Conservation (phyloP, 345 rosid species). For the Populus pruinosa region DNA sequence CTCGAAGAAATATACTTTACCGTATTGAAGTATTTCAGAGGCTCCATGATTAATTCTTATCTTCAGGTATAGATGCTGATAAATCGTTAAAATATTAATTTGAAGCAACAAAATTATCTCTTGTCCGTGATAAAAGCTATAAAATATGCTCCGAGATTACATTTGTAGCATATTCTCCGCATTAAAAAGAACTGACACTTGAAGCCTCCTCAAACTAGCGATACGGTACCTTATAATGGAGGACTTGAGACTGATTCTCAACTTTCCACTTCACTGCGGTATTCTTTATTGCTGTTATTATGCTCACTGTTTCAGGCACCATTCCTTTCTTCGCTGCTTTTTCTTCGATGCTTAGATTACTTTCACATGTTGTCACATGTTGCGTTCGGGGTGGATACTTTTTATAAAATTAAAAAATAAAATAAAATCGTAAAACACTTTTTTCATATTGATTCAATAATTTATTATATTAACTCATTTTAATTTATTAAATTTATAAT, state of each 20-base stretch:
- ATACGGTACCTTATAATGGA: neutral
- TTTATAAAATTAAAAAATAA: too few relatives aligned
- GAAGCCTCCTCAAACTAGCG: neutral
- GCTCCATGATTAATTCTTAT: constrained; percentile 9
- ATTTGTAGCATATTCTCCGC: constrained; percentile 19
- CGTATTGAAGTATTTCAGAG: neutral
- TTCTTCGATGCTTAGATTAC: neutral
- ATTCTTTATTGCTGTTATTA: neutral
- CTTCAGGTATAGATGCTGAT: constrained; percentile 5
- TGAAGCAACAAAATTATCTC: neutral
- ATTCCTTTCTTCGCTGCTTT: neutral
- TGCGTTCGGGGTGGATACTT: too few relatives aligned
- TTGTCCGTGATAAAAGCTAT: constrained; percentile 12
- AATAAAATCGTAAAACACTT: too few relatives aligned
- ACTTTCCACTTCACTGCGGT: constrained; percentile 19
- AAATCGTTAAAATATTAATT: neutral
- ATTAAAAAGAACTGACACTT: neutral
- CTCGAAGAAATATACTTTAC: constrained; percentile 4
- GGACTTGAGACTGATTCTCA: neutral
- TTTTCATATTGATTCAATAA: too few relatives aligned
- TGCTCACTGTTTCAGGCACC: neutral
- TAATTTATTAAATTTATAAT: too few relatives aligned
- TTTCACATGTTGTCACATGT: too few relatives aligned
- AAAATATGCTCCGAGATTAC: constrained; percentile 4
- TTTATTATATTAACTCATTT: too few relatives aligned